Evolutionary conservation across 2,329 filamentous ascomycete genomes (phyloP).

Genomic region (Talaromyces verruculosus): DNA sequence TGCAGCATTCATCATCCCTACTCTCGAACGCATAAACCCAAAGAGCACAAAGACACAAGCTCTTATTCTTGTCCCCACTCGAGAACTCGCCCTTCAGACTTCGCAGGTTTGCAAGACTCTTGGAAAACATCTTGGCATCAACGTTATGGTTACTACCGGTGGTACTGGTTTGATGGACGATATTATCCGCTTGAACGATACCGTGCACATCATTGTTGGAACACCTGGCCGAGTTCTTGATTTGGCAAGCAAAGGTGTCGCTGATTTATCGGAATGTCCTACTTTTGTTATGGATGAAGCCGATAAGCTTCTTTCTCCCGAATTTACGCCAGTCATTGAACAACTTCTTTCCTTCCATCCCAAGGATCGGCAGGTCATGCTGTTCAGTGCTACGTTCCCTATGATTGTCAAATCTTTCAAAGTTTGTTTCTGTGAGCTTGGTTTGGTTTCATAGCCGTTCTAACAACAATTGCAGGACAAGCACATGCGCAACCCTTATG

Average conservation of each 20-base stretch:
- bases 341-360: slow-evolving; percentile 93
- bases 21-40: slow-evolving; percentile 92
- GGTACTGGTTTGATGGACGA: slow-evolving; percentile 94
- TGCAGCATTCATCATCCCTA: slow-evolving; percentile 94
- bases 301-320: slow-evolving; percentile 92
- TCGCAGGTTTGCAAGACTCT: slow-evolving; percentile 99
- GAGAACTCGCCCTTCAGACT: slow-evolving; percentile 96
- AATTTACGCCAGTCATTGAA: slow-evolving; percentile 97
- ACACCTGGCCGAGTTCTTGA: slow-evolving; percentile 96
- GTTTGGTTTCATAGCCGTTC: background rate
- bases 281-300: slow-evolving; percentile 99
- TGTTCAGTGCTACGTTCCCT: slow-evolving; percentile 97
- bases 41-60: slow-evolving; percentile 96
- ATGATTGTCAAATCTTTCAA: slow-evolving; percentile 96
- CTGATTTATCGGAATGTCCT: slow-evolving; percentile 90
- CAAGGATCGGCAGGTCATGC: slow-evolving; percentile 97
- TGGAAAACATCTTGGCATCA: slow-evolving; percentile 93
- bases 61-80: slow-evolving; percentile 90
- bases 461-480: slow-evolving; percentile 63
- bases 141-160: slow-evolving; percentile 99
- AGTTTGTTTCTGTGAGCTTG: slow-evolving; percentile 30
- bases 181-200: slow-evolving; percentile 89
- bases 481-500: slow-evolving; percentile 93
- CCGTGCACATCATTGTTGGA: slow-evolving; percentile 96
- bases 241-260: slow-evolving; percentile 92